Conservation (phyloP, 1,284 basidiomycete genomes). For the Sanghuangporus sanghuang region DNA sequence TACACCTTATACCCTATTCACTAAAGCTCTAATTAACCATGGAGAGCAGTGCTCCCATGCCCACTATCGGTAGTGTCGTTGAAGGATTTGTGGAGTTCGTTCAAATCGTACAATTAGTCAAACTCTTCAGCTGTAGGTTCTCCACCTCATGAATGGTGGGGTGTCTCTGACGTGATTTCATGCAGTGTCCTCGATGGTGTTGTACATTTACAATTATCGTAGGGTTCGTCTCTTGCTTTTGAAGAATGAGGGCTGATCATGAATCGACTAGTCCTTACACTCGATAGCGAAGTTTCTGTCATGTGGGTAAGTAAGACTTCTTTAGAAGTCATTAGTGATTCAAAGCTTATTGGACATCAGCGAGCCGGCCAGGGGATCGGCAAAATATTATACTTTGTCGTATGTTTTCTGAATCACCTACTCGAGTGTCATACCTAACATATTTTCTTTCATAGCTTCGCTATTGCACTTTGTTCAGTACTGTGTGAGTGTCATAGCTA, state of each 20-base stretch:
- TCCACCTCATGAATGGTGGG: background rate
- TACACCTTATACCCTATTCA: background rate
- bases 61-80: background rate
- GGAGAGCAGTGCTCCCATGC: background rate
- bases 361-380: background rate
- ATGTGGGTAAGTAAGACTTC: constrained; percentile 1
- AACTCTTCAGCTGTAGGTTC: background rate
- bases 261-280: background rate
- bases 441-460: background rate
- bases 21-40: background rate
- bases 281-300: background rate
- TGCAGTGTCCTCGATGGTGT: background rate
- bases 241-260: background rate
- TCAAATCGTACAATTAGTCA: background rate
- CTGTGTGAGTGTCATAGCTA: background rate
- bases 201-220: constrained; percentile 8
- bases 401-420: background rate
- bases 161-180: background rate
- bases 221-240: background rate
- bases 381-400: constrained; percentile 1
- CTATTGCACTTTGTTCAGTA: constrained; percentile 2
- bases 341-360: background rate
- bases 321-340: background rate
- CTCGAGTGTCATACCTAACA: background rate
- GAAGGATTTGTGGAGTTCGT: background rate